phyloP scores from a whole-genome alignment of 2,329 filamentous ascomycete genomes.

The Colletotrichum sp. region DNA sequence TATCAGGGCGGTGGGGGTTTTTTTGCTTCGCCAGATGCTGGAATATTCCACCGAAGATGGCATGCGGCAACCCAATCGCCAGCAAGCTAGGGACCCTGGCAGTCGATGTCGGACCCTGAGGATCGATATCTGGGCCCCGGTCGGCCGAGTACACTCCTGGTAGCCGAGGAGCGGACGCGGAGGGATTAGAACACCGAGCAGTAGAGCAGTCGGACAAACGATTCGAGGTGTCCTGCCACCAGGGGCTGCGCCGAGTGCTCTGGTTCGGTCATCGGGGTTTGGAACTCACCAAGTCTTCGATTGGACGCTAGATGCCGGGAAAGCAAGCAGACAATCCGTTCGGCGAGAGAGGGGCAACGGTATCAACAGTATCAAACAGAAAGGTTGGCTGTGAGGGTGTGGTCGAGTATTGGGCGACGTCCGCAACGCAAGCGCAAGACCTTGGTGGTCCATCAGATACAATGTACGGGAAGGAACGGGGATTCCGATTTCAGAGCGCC shows the following conservation, averaged over 20 bases:
- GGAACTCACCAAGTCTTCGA: not conserved
- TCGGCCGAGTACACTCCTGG: not conserved
- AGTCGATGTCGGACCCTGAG: not conserved
- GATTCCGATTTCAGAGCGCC: not conserved
- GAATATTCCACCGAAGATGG: not conserved
- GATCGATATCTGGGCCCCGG: not conserved
- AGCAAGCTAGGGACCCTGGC: not conserved
- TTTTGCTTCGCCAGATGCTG: not conserved
- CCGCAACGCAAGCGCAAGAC: not conserved
- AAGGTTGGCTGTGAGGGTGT: not conserved
- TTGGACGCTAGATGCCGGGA: not conserved
- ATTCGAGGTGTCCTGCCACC: not conserved
- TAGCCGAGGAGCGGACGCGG: constrained; percentile 13
- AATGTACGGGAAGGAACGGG: not conserved
- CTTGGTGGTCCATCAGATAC: not conserved
- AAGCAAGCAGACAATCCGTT: not conserved
- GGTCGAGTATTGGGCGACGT: not conserved
- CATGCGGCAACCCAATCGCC: not conserved
- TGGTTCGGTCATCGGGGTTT: not conserved
- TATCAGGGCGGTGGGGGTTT: not conserved
- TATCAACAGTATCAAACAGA: not conserved
- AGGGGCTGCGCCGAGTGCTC: not conserved
- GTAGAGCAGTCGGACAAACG: not conserved
- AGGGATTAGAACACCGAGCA: constrained; percentile 14
- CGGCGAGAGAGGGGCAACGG: not conserved